Conservation (phyloP, 2,329 filamentous ascomycete species). For the Aureobasidium sp. region DNA sequence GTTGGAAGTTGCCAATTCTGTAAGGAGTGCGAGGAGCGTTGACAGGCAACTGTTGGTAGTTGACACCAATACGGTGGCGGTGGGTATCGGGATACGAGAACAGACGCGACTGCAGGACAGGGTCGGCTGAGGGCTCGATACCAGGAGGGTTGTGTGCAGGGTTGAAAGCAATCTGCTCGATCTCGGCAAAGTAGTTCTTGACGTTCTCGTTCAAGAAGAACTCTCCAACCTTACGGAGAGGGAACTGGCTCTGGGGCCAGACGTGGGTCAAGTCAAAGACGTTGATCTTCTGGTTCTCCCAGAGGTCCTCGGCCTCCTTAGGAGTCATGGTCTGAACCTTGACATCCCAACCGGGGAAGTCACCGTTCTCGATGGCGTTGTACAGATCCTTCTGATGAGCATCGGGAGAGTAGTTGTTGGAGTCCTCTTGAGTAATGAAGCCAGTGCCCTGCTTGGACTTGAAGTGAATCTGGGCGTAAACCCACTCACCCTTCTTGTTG, state of each 20-base stretch:
- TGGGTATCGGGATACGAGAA: constrained; percentile 66
- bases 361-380: constrained; percentile 46
- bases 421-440: constrained; percentile 48
- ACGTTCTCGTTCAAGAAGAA: constrained; percentile 49
- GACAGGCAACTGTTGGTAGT: constrained; percentile 54
- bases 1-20: constrained; percentile 57
- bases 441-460: constrained; percentile 46
- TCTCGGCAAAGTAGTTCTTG: constrained; percentile 58
- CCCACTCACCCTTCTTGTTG: constrained; percentile 48
- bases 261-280: constrained; percentile 50
- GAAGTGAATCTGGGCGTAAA: constrained; percentile 48
- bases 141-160: constrained; percentile 61
- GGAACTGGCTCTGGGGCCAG: constrained; percentile 48
- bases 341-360: constrained; percentile 47
- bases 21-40: constrained; percentile 50
- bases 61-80: constrained; percentile 50
- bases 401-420: constrained; percentile 45
- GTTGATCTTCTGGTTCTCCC: constrained; percentile 49
- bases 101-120: constrained; percentile 61
- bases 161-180: constrained; percentile 64
- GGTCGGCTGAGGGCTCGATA: constrained; percentile 62
- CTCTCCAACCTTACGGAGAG: constrained; percentile 47
- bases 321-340: constrained; percentile 47
- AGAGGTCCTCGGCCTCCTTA: constrained; percentile 45
- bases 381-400: constrained; percentile 48